Percentiles rank a stretch among this genome's conserved stretches.
phyloP scores from a whole-genome alignment of 2,329 filamentous ascomycete genomes.

The Nemania sp. region DNA sequence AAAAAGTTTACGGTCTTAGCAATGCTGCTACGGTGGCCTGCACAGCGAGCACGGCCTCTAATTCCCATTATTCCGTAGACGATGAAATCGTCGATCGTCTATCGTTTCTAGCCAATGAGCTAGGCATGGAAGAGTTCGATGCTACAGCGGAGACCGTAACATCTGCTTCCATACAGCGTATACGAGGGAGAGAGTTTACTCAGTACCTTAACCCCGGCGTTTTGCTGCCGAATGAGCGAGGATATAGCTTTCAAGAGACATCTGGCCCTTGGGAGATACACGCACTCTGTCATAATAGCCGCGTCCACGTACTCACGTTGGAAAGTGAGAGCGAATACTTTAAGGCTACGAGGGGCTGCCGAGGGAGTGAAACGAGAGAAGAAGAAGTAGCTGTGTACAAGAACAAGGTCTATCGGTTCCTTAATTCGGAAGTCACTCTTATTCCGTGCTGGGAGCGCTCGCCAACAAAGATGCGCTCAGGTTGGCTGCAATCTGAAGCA shows the following conservation, averaged over 20 bases:
- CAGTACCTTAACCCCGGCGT: conserved; percentile 27
- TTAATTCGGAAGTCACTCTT: conserved; percentile 32
- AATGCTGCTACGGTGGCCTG: conserved; percentile 10
- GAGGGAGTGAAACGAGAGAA: conserved; percentile 21
- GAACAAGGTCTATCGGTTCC: conserved; percentile 28
- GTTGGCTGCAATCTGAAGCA: conserved; percentile 34
- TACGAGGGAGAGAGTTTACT: conserved; percentile 24
- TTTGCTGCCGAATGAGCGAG: conserved; percentile 1
- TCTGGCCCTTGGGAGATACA: conserved; percentile 35
- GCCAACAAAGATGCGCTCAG: conserved; percentile 25
- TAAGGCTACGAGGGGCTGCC: conserved; percentile 7
- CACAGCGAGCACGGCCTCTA: conserved; percentile 14
- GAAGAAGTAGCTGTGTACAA: conserved; percentile 23
- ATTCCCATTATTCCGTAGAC: conserved; percentile 26
- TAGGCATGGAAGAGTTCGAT: conserved; percentile 25
- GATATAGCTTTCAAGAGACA: conserved; percentile 13
- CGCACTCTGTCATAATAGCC: conserved; percentile 35
- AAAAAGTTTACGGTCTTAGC: conserved; percentile 15
- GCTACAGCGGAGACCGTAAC: conserved; percentile 15
- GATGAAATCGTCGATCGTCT: conserved; percentile 37
- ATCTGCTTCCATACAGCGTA: conserved; percentile 21
- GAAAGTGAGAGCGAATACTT: conserved; percentile 20
- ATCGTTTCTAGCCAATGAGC: conserved; percentile 29
- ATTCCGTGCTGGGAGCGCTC: conserved; percentile 36
- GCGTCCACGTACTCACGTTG: conserved; percentile 24